These are phyloP conservation scores for Marasmius fiardii DNA, from an alignment of 1,284 basidiomycete species.

Conservation along the genomic window DNA sequence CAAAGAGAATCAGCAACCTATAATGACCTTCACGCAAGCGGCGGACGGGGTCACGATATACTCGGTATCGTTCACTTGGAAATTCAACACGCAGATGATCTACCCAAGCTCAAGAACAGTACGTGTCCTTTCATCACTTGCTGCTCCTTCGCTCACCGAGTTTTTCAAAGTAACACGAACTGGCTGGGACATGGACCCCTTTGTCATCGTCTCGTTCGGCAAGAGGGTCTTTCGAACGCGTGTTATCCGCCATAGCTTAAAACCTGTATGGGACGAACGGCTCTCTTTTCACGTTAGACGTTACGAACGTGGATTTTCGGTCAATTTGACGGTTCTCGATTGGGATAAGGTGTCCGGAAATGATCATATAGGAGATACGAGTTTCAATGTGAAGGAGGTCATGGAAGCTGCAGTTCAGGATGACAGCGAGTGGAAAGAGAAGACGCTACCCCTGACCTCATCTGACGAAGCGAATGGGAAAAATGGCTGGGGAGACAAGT, in stretches of 20 bases:
- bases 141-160: conserved; percentile 1
- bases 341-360: conserved; percentile 94
- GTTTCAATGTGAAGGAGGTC: conserved; percentile 69
- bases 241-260: conserved; percentile 84
- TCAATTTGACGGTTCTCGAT: conserved; percentile 83
- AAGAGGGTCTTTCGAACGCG: conserved; percentile 97
- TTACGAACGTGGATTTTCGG: conserved; percentile 77
- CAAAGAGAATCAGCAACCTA: conserved; percentile 17
- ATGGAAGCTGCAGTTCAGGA: conserved; percentile 66
- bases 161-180: conserved; percentile 69
- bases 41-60: conserved; percentile 64
- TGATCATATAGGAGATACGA: conserved; percentile 80
- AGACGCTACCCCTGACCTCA: conserved; percentile 45
- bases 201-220: conserved; percentile 93
- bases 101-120: conserved; percentile 89
- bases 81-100: conserved; percentile 67
- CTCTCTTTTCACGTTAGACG: conserved; percentile 92
- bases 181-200: conserved; percentile 97
- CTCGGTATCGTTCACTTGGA: conserved; percentile 92
- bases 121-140: conserved; percentile 27
- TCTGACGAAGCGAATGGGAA: conserved; percentile 34
- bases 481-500: conserved; percentile 63
- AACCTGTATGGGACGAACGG: conserved; percentile 95
- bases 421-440: conserved; percentile 62
- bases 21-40: conserved; percentile 56